Conservation (phyloP, 352 stramenopile species). For the Globisporangium iwayamae region DNA sequence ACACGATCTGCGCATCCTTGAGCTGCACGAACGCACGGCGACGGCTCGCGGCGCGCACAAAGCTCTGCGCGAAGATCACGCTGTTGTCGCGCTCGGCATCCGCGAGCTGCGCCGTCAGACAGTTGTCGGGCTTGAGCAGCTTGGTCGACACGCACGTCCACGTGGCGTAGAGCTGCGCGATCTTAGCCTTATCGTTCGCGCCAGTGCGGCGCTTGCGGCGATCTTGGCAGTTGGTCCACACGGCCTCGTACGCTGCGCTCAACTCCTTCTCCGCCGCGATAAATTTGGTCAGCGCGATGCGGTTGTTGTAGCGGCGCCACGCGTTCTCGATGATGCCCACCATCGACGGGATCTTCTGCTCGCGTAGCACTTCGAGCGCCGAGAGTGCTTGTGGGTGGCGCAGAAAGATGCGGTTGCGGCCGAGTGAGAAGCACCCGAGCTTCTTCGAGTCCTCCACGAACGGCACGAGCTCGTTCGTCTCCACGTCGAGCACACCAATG, state of each 20-base stretch:
- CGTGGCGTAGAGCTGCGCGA: slow-evolving; percentile 52
- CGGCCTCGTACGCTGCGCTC: slow-evolving; percentile 38
- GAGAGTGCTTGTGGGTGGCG: slow-evolving; percentile 86
- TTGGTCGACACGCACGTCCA: slow-evolving; percentile 57
- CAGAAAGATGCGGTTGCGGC: slow-evolving; percentile 89
- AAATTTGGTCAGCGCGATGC: slow-evolving; percentile 55
- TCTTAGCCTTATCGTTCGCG: slow-evolving; percentile 47
- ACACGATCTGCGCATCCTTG: slow-evolving; percentile 62
- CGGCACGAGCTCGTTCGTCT: slow-evolving; percentile 49
- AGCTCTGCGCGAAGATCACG: slow-evolving; percentile 75
- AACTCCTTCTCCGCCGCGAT: slow-evolving; percentile 53
- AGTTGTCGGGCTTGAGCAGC: slow-evolving; percentile 48
- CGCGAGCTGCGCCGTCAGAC: slow-evolving; percentile 39
- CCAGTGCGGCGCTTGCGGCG: slow-evolving; percentile 58
- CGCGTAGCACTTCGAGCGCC: slow-evolving; percentile 76
- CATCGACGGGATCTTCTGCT: slow-evolving; percentile 72
- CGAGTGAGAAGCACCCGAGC: slow-evolving; percentile 77
- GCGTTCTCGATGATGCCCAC: slow-evolving; percentile 84
- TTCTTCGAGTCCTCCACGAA: slow-evolving; percentile 76
- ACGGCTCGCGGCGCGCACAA: slow-evolving; percentile 46
- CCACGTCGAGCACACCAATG: slow-evolving; percentile 52
- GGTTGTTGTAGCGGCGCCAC: slow-evolving; percentile 83
- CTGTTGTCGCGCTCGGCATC: slow-evolving; percentile 62
- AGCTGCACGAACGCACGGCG: slow-evolving; percentile 56
- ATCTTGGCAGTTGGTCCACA: slow-evolving; percentile 65